Evolutionary conservation across 352 stramenopile genomes (phyloP).

Genomic region (Phytophthora boehmeriae): DNA sequence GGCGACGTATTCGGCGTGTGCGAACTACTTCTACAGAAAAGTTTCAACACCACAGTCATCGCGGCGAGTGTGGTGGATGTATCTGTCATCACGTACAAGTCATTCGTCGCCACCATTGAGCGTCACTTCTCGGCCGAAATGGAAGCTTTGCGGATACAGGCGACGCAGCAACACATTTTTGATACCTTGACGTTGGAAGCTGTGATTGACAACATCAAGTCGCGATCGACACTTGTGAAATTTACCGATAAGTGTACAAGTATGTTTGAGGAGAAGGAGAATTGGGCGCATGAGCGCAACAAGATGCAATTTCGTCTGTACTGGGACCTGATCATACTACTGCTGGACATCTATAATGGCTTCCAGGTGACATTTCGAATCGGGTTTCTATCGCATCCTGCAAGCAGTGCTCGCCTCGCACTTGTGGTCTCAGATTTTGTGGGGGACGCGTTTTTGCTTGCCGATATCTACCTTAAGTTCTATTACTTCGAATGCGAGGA

Average conservation of each 20-base stretch:
- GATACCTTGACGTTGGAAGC: conserved; percentile 54
- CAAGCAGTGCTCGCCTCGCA: conserved; percentile 10
- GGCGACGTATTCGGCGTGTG: conserved; percentile 69
- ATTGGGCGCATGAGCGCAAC: conserved; percentile 42
- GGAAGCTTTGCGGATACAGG: conserved; percentile 38
- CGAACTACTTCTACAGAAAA: conserved; percentile 69
- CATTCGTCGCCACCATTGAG: conserved; percentile 56
- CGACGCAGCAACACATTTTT: conserved; percentile 53
- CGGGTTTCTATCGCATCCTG: conserved; percentile 54
- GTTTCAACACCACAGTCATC: conserved; percentile 53
- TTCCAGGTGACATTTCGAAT: conserved; percentile 79
- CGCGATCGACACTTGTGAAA: conserved; percentile 41
- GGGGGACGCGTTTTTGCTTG: conserved; percentile 44
- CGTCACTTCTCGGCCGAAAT: conserved; percentile 51
- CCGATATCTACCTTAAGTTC: conserved; percentile 73
- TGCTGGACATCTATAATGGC: conserved; percentile 68
- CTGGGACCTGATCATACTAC: conserved; percentile 63
- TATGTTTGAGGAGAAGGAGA: conserved; percentile 68
- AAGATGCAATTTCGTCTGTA: conserved; percentile 64
- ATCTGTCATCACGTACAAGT: conserved; percentile 52
- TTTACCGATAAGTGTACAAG: conserved; percentile 60
- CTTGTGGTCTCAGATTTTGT: conserved; percentile 49
- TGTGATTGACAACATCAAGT: conserved; percentile 59
- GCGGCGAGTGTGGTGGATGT: conserved; percentile 59
- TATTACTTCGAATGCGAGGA: conserved; percentile 81